A percentile compares a stretch with the other conserved stretches of the same genome.
These are phyloP conservation scores for Besnoitia besnoiti DNA, from an alignment of 169 alveolate genomes.

Conservation along the genomic window DNA sequence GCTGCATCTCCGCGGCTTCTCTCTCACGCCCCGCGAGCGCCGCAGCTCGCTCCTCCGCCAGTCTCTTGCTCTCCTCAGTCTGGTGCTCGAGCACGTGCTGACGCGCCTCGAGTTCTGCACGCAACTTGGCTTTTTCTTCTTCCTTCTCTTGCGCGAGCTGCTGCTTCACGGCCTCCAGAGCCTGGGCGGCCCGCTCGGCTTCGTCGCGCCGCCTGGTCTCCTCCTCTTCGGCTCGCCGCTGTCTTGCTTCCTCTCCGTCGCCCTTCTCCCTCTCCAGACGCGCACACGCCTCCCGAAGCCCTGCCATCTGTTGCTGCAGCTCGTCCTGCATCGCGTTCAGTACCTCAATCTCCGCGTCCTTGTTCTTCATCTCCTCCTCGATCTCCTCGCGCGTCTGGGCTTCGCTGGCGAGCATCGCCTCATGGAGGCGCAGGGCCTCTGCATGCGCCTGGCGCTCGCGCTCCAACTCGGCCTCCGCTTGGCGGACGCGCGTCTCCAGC, in stretches of 20 bases:
- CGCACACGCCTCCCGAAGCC: neutral
- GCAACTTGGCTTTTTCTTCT: neutral
- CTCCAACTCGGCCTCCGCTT: neutral
- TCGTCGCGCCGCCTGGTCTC: neutral
- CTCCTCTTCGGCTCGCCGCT: neutral
- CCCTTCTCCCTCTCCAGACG: neutral
- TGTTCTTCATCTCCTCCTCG: slow-evolving; percentile 11
- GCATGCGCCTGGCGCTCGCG: neutral
- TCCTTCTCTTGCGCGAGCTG: slow-evolving; percentile 6
- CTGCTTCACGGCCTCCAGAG: neutral
- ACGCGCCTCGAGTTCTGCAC: neutral
- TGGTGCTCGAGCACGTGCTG: neutral
- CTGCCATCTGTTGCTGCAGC: neutral
- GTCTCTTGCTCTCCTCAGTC: neutral
- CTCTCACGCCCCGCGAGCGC: neutral
- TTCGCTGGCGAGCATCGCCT: neutral
- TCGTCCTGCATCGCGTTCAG: neutral
- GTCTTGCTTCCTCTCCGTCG: neutral
- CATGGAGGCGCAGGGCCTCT: neutral
- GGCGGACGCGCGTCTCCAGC: neutral
- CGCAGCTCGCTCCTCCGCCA: neutral
- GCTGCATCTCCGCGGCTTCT: neutral
- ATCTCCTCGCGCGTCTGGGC: neutral
- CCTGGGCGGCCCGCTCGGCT: neutral
- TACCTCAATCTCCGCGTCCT: slow-evolving; percentile 8